Percentiles rank a stretch among this genome's conserved stretches.
phyloP scores from a whole-genome alignment of 257 asterid genomes.

The Fraxinus americana region DNA sequence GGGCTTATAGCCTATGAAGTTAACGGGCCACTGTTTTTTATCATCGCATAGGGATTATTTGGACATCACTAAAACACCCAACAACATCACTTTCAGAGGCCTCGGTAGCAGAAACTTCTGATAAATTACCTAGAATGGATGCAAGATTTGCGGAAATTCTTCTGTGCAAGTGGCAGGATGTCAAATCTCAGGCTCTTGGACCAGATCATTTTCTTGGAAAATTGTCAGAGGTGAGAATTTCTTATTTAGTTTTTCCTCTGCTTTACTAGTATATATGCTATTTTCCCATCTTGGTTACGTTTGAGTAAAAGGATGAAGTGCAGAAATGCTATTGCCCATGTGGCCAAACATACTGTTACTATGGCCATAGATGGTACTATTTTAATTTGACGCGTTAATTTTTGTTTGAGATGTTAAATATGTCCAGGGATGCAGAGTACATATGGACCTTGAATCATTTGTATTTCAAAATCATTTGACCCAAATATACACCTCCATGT shows the following conservation, averaged over 20 bases:
- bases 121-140: slow-evolving; percentile 79
- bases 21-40: too few species aligned
- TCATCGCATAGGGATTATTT: too few species aligned
- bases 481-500: too few species aligned
- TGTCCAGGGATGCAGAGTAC: not conserved
- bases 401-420: slow-evolving; percentile 10
- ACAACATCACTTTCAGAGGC: slow-evolving; percentile 41
- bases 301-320: not conserved
- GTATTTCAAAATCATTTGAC: too few species aligned
- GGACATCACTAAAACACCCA: too few species aligned
- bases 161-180: slow-evolving; percentile 82
- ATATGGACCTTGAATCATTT: not conserved
- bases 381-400: not conserved
- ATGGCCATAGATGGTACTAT: not conserved
- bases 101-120: slow-evolving; percentile 49
- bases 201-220: slow-evolving; percentile 70
- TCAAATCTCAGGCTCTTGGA: slow-evolving; percentile 92
- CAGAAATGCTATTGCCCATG: not conserved
- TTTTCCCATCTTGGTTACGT: not conserved
- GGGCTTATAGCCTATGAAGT: too few species aligned
- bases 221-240: slow-evolving; percentile 70
- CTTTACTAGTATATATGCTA: slow-evolving; percentile 1
- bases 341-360: not conserved
- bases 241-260: not conserved
- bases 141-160: slow-evolving; percentile 83